Evolutionary conservation across 352 stramenopile genomes (phyloP).

Genomic region (Pythium biforme): DNA sequence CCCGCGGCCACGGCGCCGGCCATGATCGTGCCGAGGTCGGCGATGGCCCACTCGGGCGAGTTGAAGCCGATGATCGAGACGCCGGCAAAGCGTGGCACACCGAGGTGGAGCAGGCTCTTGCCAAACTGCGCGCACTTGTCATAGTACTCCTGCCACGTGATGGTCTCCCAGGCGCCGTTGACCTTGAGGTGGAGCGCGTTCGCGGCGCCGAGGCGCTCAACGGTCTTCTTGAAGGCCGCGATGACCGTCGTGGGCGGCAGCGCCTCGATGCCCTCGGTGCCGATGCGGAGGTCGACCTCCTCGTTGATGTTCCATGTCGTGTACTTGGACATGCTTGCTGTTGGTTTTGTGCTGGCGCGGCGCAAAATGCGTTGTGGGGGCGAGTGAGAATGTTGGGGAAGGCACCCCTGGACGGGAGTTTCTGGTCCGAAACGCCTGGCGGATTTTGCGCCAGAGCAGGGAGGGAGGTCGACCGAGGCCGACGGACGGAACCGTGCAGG

Average conservation of each 20-base stretch:
- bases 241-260: slow-evolving; percentile 47
- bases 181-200: slow-evolving; percentile 70
- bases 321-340: slow-evolving; percentile 20
- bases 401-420: too few species aligned
- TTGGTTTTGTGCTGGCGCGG: neutral
- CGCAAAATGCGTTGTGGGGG: slow-evolving; percentile 2
- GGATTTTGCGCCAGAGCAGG: neutral
- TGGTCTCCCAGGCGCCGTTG: slow-evolving; percentile 67
- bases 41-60: slow-evolving; percentile 91
- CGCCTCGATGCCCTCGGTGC: slow-evolving; percentile 46
- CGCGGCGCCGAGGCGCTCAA: slow-evolving; percentile 48
- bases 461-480: neutral
- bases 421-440: neutral
- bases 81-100: slow-evolving; percentile 68
- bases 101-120: slow-evolving; percentile 75
- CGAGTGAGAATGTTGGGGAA: neutral
- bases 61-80: slow-evolving; percentile 92
- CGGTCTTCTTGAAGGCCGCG: slow-evolving; percentile 59
- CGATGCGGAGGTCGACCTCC: slow-evolving; percentile 74
- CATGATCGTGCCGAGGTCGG: slow-evolving; percentile 91
- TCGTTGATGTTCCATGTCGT: slow-evolving; percentile 87
- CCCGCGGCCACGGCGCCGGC: slow-evolving; percentile 90
- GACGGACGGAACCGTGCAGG: neutral
- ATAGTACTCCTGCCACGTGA: slow-evolving; percentile 80
- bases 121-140: slow-evolving; percentile 71